phyloP scores from a whole-genome alignment of 352 stramenopile species.

The Phytophthora multivora region DNA sequence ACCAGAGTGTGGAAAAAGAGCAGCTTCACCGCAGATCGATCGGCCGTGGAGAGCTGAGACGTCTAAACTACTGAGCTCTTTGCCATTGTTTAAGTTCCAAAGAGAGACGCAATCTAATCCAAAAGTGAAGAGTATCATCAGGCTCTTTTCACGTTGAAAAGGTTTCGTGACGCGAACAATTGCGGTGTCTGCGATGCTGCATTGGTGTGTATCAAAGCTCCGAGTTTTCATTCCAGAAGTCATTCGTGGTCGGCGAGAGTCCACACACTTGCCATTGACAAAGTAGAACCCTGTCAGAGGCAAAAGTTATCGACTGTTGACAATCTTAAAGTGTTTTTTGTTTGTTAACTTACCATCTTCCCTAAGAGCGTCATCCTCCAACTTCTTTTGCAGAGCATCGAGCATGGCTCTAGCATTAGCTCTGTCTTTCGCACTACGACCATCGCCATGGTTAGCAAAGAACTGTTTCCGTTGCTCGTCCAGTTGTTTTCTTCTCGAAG shows the following conservation, averaged over 20 bases:
- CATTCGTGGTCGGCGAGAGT: slow-evolving; percentile 43
- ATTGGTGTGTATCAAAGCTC: slow-evolving; percentile 41
- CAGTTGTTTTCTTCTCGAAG: slow-evolving; percentile 44
- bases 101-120: slow-evolving; percentile 47
- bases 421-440: slow-evolving; percentile 40
- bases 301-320: background rate
- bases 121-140: slow-evolving; percentile 48
- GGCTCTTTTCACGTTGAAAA: background rate
- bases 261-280: slow-evolving; percentile 45
- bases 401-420: slow-evolving; percentile 53
- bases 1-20: background rate
- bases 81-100: slow-evolving; percentile 48
- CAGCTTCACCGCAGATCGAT: slow-evolving; percentile 40
- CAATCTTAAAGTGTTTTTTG: background rate
- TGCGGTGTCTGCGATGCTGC: slow-evolving; percentile 30
- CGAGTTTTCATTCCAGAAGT: slow-evolving; percentile 63
- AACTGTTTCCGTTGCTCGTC: slow-evolving; percentile 50
- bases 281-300: slow-evolving; percentile 57
- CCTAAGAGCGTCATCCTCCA: slow-evolving; percentile 63
- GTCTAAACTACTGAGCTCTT: slow-evolving; percentile 37
- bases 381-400: slow-evolving; percentile 57
- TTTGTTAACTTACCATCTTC: slow-evolving; percentile 47
- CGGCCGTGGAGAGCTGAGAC: slow-evolving; percentile 20
- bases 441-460: slow-evolving; percentile 51
- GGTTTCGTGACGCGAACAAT: slow-evolving; percentile 16